Evolutionary conservation across 495 filamentous ascomycete species (phyloP), one percentile per base, ranked within the genome.

Genomic region (Sordaria brevicollis): DNA sequence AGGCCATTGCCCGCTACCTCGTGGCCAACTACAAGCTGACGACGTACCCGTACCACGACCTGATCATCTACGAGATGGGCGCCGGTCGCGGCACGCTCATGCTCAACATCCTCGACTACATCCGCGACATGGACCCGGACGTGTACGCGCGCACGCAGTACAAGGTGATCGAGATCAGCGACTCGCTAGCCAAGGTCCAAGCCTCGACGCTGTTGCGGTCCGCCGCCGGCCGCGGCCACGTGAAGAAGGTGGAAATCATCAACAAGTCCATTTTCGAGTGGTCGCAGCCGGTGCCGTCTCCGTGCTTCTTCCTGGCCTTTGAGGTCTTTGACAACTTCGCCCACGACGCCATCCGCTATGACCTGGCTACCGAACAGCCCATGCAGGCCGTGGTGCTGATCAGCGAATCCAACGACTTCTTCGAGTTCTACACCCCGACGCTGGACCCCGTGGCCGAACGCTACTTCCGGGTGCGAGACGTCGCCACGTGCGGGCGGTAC

Each of bases 241-340:
- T 86, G 0, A 87, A 87, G 74, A 93, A 92, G 74, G 92, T 99
- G 41, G 92, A 97, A 74, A 97, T 99, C 78, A 90, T 97, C 76
- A 97, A 97, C 79, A 85, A 87, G 71, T 96, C 92, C 73, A 92
- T 99, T 77, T 98, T 99, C 79, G 90, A 95, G 78, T 99, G 96
- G 95, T 82, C 90, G 72, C 85, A 83, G 31, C 91, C 91, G 70
- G 92, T 97, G 17, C 89, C 93, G 8, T 91, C 89, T 2, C 94
- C 95, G 0, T 97, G 95, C 83, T 99, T 95, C 83, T 97, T 99
- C 83, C 86, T 99, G 5, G 95, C 94, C n/a, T 89, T 99, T 74
- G 95, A 99, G 77, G 95, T 99, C 69, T 94, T 97, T 75, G 95
- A 99, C 81, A 99, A 99, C 80, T 98, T 99, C 80, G 89, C 92